A percentile compares a stretch with the other conserved stretches of the same genome.
phyloP scores from a whole-genome alignment of 169 alveolate genomes.

The Cryptosporidium meleagridis region DNA sequence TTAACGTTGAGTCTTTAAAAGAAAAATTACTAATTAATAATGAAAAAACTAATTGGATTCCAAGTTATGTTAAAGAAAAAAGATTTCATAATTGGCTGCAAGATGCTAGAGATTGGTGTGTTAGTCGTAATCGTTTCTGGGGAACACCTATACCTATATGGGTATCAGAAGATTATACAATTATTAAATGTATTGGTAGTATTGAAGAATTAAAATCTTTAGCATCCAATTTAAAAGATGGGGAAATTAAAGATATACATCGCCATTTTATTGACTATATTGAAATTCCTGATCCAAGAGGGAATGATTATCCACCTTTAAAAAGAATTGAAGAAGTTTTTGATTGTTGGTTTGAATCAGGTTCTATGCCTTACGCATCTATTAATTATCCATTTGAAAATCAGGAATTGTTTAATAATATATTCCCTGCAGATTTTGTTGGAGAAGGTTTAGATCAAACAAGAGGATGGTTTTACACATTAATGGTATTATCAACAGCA shows the following conservation, averaged over 20 bases:
- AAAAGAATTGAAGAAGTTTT: slow-evolving; percentile 91
- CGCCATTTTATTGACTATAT: slow-evolving; percentile 97
- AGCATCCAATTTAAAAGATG: slow-evolving; percentile 72
- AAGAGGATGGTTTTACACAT: slow-evolving; percentile 96
- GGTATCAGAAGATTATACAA: slow-evolving; percentile 95
- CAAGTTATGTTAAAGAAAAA: slow-evolving; percentile 94
- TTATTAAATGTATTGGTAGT: slow-evolving; percentile 95
- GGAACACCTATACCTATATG: slow-evolving; percentile 99
- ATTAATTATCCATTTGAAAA: slow-evolving; percentile 97
- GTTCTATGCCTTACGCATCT: slow-evolving; percentile 98
- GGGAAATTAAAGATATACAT: slow-evolving; percentile 94
- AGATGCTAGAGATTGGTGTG: slow-evolving; percentile 99
- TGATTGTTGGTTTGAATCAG: slow-evolving; percentile 99
- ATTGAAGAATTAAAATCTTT: slow-evolving; percentile 85
- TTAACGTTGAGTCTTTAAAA: slow-evolving; percentile 94
- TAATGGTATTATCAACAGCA: slow-evolving; percentile 92
- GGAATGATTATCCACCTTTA: slow-evolving; percentile 90
- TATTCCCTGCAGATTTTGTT: slow-evolving; percentile 99
- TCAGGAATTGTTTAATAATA: slow-evolving; percentile 87
- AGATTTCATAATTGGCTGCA: slow-evolving; percentile 99
- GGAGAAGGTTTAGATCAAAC: slow-evolving; percentile 99
- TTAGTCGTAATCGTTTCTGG: slow-evolving; percentile 98
- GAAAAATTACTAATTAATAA: slow-evolving; percentile 90
- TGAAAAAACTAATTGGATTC: slow-evolving; percentile 95
- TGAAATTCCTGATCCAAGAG: slow-evolving; percentile 95